Base-by-base conservation (phyloP, 139 green algal species). In the Chlamydomonas schloesseri region DNA sequence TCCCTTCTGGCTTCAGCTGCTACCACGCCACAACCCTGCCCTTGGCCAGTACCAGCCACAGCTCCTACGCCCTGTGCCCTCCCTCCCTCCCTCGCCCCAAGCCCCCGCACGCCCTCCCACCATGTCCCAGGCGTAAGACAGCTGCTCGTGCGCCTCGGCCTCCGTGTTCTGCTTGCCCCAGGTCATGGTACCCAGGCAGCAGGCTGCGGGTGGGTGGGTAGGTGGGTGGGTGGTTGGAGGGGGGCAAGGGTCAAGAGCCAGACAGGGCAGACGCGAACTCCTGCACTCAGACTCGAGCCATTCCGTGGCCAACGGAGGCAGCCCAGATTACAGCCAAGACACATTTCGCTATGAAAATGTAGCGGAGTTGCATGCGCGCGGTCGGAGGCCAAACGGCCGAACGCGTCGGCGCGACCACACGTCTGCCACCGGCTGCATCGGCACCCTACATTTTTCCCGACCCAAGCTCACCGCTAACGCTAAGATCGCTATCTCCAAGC, bases 141-240 rank as follows among this genome's bases (percentile, higher is more conserved):
- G 88, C 91, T 96, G 92, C 83, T 88, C 68, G 76, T 95, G 92
- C 23, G 93, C 93, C 74, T 96, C 91, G 20, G 70, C 60, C 79
- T 92, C 88, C 13, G 80, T 92, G 82, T 93, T 93, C 77, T 93
- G 90, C 82, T 91, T 92, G 72, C 96, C 97, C 89, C 91, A 99
- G 17, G 97, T 99, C 96, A 98, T 98, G 2, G 94, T 98, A n/a
- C 96, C 95, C 65, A 97, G 86, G 73, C 83, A 88, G 83, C 81
- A 87, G 4, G 34, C 81, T 87, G 81, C 0, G 31, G 20, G 37
- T 18, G 28, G 28, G 11, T 13, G 6, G 26, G 0, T 4, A 11
- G 20, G 31, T 9, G 46, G 28, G 8, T 9, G 55, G 31, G 10
- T 71, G 31, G 23, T 26, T 21, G 15, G 67, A 29, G n/a, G 26